Evolutionary conservation across 106 monocot species (phyloP), one percentile per base, ranked within the genome.

Genomic region (Phalaenopsis aphrodite): DNA sequence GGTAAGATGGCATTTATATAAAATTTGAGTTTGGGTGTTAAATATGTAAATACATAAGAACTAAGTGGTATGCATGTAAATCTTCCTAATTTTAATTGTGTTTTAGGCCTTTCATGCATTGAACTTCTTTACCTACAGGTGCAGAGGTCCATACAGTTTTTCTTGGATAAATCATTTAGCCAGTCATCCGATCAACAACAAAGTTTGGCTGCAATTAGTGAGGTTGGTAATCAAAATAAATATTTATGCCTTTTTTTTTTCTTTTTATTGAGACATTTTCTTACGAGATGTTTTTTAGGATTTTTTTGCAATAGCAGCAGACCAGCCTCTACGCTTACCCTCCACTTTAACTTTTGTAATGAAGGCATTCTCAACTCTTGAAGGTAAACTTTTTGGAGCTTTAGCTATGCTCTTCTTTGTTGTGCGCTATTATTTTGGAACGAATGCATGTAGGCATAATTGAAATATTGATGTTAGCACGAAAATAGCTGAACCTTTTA

Each of bases 261-360:
- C 8, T 45, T 6, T 45, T 45, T 4, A 45, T 45, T 18, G 36
- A 45, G 18, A 18, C 10, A 15, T 18, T 19, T 41, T 74, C 45
- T 42, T 49, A 71, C 38, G 19, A 71, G 55, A 21, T 41, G 52
- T 52, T 48, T 88, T 93, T 41, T 82, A 99, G 98, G 94, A 99
- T 86, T 88, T 99, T 75, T 99, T 99, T 91, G 88, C 98, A 56
- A 95, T 99, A 90, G 93, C 94, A 76, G 82, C 83, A 67, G 98
- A 99, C 78, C 92, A 99, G 65, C 91, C 98, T 68, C 90, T 99
- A 75, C 89, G 92, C 37, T 94, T 95, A 77, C 98, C 98, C 71
- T 85, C 91, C 47, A 88, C 92, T 42, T 91, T 95, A 86, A 93
- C 94, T 21, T 99, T 99, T 85, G 98, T 99, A 66, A 76, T 95